These are phyloP conservation scores for cucumber (Cucumis sativus) DNA, from an alignment of 306 rosid species.

Conservation along the genomic window Cucumber_9930_V3 NC_026658.2:5810501-5811000, in stretches of 20 bases:
- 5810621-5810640: conserved; percentile 18
- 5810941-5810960: too few relatives aligned
- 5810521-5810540: conserved; percentile 16
- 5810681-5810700: background rate
- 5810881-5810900: too few relatives aligned
- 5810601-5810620: conserved; percentile 22
- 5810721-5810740: background rate
- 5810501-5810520: conserved; percentile 43
- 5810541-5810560: conserved; percentile 23
- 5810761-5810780: conserved; percentile 2
- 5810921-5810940: too few relatives aligned
- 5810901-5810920: too few relatives aligned
- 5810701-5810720: background rate
- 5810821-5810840: background rate
- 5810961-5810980: too few relatives aligned
- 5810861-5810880: too few relatives aligned
- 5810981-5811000: too few relatives aligned
- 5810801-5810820: background rate
- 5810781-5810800: background rate
- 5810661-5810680: background rate
- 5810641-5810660: conserved; percentile 19
- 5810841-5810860: too few relatives aligned
- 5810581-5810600: conserved; percentile 45
- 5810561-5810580: conserved; percentile 30
- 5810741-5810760: background rate